Evolutionary conservation across 441 rosid genomes (phyloP).

Genomic region (Eruca vesicaria): DNA sequence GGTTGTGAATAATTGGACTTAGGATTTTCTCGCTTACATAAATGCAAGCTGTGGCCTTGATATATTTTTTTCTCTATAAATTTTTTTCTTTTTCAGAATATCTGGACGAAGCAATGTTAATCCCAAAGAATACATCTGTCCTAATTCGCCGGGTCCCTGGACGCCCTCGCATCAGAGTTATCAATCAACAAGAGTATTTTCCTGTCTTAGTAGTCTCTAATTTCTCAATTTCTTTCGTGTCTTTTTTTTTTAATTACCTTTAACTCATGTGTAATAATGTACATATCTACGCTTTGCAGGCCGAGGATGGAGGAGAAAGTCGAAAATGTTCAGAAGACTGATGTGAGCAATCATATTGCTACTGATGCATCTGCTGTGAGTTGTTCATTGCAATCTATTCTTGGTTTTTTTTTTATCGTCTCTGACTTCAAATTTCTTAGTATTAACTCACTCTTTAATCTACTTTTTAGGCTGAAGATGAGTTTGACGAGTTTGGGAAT

Average conservation of each 20-base stretch:
- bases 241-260: background rate
- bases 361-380: constrained; percentile 60
- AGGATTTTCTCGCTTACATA: background rate
- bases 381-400: constrained; percentile 17
- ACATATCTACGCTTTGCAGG: constrained; percentile 45
- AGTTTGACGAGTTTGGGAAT: constrained; percentile 97
- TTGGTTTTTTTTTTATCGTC: background rate
- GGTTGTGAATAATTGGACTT: background rate
- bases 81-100: constrained; percentile 78
- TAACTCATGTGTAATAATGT: constrained; percentile 8
- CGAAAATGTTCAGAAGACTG: constrained; percentile 48
- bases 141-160: constrained; percentile 97
- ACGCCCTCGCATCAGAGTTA: constrained; percentile 90
- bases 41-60: constrained; percentile 1
- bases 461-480: constrained; percentile 67
- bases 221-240: constrained; percentile 3
- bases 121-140: constrained; percentile 96
- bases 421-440: background rate
- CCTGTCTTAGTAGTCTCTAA: constrained; percentile 36
- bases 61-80: constrained; percentile 46
- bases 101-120: constrained; percentile 91
- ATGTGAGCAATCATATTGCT: constrained; percentile 44
- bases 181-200: constrained; percentile 78
- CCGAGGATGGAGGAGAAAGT: constrained; percentile 54
- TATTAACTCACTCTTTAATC: constrained; percentile 21